Percentiles rank a stretch among this genome's conserved stretches.
Conservation (phyloP, 75 land plant species). For the Chamaecyparis obtusa region DNA sequence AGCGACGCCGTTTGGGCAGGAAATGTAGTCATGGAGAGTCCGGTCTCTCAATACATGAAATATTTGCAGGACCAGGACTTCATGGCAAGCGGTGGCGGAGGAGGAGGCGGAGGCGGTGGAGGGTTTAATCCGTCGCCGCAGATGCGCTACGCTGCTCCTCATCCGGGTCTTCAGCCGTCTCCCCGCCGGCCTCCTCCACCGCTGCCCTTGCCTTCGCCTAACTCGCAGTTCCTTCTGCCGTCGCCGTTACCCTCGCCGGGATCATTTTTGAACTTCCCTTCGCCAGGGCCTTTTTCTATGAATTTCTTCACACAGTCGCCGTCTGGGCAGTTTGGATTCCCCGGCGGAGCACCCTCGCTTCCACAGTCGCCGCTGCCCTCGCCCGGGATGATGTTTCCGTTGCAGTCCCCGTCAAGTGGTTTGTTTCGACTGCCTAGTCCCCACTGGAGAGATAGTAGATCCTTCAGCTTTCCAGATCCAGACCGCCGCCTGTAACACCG, state of each 20-base stretch:
- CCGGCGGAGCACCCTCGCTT: neutral
- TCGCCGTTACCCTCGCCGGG: constrained; percentile 2
- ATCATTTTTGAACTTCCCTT: neutral
- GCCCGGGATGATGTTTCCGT: neutral
- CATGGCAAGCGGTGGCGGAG: too few relatives aligned
- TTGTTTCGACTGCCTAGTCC: neutral
- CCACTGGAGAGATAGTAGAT: neutral
- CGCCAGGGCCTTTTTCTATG: neutral
- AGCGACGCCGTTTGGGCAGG: neutral
- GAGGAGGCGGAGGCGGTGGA: neutral
- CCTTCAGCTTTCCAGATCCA: neutral
- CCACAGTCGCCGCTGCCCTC: neutral
- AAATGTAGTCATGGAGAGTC: neutral
- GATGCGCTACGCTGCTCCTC: neutral
- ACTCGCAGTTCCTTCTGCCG: neutral
- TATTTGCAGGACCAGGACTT: neutral
- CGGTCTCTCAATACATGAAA: neutral
- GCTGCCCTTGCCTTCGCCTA: neutral
- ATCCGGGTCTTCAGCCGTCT: neutral
- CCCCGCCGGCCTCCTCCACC: neutral
- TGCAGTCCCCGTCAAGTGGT: neutral
- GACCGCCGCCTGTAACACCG: neutral
- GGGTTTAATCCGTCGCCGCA: neutral
- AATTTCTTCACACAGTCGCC: constrained; percentile 7
- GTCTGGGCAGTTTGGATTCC: constrained; percentile 1